Evolutionary conservation across 139 green algal genomes (phyloP).

Genomic region (Prasinococcaceae sp.): DNA sequence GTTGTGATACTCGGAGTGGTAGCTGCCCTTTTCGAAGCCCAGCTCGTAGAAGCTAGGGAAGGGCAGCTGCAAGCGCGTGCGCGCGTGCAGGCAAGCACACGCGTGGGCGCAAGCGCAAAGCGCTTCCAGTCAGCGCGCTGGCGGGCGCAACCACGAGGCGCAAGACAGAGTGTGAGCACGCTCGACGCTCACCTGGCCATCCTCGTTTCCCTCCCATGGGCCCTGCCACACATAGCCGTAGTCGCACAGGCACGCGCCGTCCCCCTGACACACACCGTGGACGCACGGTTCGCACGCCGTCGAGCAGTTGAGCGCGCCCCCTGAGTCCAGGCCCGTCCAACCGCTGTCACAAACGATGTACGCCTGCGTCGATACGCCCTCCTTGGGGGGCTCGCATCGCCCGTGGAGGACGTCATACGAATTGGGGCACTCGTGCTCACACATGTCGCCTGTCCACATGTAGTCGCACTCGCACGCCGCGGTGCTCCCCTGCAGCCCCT

Average conservation of each 20-base stretch:
- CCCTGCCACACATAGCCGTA: constrained; percentile 14
- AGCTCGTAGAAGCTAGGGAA: too few relatives aligned
- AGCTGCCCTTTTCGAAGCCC: too few relatives aligned
- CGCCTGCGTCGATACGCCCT: not conserved
- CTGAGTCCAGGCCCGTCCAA: not conserved
- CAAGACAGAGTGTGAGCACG: too few relatives aligned
- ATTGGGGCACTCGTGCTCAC: not conserved
- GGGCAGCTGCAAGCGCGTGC: too few relatives aligned
- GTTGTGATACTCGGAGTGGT: too few relatives aligned
- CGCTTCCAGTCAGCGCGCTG: too few relatives aligned
- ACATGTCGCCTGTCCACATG: constrained; percentile 2
- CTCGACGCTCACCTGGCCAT: too few relatives aligned
- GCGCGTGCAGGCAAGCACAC: too few relatives aligned
- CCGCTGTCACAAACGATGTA: constrained; percentile 10
- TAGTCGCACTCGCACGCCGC: constrained; percentile 4
- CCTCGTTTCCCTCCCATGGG: too few relatives aligned
- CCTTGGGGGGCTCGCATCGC: not conserved
- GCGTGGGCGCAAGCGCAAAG: too few relatives aligned
- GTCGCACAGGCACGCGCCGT: constrained; percentile 11
- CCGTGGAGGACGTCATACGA: constrained; percentile 1
- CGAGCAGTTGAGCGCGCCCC: not conserved
- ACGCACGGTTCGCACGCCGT: constrained; percentile 3
- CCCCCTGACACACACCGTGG: constrained; percentile 5
- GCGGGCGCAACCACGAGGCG: too few relatives aligned
- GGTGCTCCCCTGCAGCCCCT: not conserved